Evolutionary conservation across 768 basidiomycete genomes (phyloP), one percentile per base, ranked within the genome.

Genomic region (Fomitopsis pulvina): DNA sequence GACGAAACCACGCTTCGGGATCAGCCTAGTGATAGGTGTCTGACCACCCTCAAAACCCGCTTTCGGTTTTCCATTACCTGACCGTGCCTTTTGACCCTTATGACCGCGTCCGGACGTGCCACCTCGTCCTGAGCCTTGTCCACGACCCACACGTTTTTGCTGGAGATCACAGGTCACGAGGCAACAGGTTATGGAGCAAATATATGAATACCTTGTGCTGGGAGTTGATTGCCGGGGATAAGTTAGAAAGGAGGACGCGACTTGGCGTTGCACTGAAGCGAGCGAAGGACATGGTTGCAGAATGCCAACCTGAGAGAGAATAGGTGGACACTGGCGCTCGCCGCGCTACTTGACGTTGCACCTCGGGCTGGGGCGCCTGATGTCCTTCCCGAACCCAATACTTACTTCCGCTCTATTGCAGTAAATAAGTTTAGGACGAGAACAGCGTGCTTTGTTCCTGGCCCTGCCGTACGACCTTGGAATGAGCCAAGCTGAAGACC

Each of bases 41-140:
- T 97, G 95, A 54, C 96, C 96, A 63, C 96, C 96, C 67, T 97
- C 96, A 55, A 97, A 99, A 5, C 90, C 85, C 24, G 80, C 75
- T 57, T 77, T 79, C 26, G 80, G 83, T 58, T 91, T 87, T 4
- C 92, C 89, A 51, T 85, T 82, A 1, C 94, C 94, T 4, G 91
- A 81, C 54, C 95, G 82, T 30, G 96, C 85, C 52, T 93, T 94
- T 68, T 95, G 92, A 58, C 96, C 96, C 60, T 99, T 99, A 67
- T 89, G 79, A 69, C 96, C 96, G 48, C 92, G 79, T 56, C 92
- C 92, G 9, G 94, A 86, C 1, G 95, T 97, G 53, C 92, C 85
- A 55, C 96, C 96, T 51, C 87, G 80, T 24, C 87, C 87, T 2
- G 92, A 92, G 26, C 90, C 90, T 70, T 91, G 87, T 62, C 95